Percentiles rank a stretch among this genome's conserved stretches.
Evolutionary conservation across 768 basidiomycete species (phyloP).

Genomic region (Megacollybia marginata): DNA sequence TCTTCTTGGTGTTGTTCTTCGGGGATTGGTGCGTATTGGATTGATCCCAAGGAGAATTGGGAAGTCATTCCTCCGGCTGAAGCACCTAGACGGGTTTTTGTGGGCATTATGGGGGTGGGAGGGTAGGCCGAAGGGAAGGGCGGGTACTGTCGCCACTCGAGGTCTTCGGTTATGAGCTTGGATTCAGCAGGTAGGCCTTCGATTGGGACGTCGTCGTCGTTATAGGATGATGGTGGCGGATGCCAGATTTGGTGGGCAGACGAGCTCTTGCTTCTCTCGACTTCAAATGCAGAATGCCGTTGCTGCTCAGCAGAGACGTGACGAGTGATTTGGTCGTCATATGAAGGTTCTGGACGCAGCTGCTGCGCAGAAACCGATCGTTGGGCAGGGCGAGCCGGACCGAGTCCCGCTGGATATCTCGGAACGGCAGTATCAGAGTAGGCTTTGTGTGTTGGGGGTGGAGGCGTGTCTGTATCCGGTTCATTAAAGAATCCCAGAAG

Average conservation of each 20-base stretch:
- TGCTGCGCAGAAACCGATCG: too few species aligned
- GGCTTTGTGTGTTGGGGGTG: too few species aligned
- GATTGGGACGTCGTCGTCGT: constrained; percentile 15
- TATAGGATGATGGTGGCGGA: constrained; percentile 44
- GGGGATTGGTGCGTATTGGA: constrained; percentile 25
- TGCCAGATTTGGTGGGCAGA: constrained; percentile 43
- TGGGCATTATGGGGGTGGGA: constrained; percentile 48
- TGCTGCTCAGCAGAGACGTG: too few species aligned
- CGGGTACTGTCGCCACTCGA: constrained; percentile 71
- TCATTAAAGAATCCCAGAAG: background rate
- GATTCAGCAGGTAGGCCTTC: constrained; percentile 4
- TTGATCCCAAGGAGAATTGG: constrained; percentile 8
- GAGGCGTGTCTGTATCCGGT: too few species aligned
- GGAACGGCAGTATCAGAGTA: too few species aligned
- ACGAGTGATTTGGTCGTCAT: too few species aligned
- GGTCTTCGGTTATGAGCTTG: constrained; percentile 12
- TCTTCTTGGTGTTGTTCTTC: constrained; percentile 24
- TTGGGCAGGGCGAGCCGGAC: too few species aligned
- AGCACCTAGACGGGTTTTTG: constrained; percentile 7
- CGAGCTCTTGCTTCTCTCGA: background rate
- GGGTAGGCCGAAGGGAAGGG: constrained; percentile 75
- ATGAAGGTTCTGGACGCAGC: too few species aligned
- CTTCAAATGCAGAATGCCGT: background rate
- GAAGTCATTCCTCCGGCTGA: background rate
- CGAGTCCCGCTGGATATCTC: too few species aligned